These are phyloP conservation scores for Ampelocalamus luodianensis DNA, from an alignment of 176 grass and related monocot species.

Conservation along the genomic window DNA sequence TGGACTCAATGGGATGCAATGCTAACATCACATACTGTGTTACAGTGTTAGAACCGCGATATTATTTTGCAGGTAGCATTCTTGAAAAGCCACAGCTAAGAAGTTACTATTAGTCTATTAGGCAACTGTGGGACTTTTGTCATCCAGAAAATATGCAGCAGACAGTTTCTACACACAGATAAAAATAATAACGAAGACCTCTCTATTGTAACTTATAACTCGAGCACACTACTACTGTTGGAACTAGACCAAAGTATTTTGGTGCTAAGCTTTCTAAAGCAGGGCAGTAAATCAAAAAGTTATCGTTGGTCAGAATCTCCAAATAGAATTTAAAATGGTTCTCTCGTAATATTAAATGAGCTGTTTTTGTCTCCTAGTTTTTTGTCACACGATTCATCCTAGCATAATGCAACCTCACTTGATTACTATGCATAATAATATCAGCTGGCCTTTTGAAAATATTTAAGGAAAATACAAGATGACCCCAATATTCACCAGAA, in stretches of 20 bases:
- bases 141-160: not conserved
- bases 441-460: not conserved
- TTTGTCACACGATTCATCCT: not conserved
- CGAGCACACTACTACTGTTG: not conserved
- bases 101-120: not conserved
- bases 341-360: not conserved
- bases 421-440: constrained; percentile 14
- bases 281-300: constrained; percentile 29
- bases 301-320: constrained; percentile 5
- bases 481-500: not conserved
- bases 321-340: not conserved
- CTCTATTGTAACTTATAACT: constrained; percentile 9
- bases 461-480: constrained; percentile 10
- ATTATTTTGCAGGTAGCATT: not conserved
- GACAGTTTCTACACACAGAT: not conserved
- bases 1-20: not conserved
- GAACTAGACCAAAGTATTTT: not conserved
- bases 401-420: not conserved
- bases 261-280: not conserved
- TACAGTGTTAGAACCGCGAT: not conserved
- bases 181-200: not conserved
- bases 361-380: not conserved
- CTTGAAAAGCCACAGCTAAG: not conserved
- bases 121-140: not conserved
- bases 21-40: not conserved